phyloP scores from a whole-genome alignment of 2,329 filamentous ascomycete species.

The Pseudocercospora crystallina region DNA sequence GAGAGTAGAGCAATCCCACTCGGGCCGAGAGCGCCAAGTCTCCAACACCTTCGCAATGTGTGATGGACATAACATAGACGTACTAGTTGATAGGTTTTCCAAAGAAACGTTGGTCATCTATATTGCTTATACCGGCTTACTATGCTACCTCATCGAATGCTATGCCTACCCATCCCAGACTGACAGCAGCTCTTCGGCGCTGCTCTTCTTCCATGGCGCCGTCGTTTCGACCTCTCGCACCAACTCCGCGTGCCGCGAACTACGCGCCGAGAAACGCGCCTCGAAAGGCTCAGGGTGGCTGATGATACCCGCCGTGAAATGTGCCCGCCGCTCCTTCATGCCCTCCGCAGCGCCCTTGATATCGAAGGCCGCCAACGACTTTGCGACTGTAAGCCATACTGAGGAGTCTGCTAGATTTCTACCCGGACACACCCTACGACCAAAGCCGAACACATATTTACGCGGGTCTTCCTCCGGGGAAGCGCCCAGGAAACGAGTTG shows the following conservation, averaged over 20 bases:
- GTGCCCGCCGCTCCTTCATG: constrained; percentile 6
- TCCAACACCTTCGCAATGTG: too few species aligned
- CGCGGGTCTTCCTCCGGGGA: constrained; percentile 20
- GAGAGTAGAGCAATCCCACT: too few species aligned
- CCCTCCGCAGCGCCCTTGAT: constrained; percentile 9
- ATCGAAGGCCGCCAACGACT: constrained; percentile 10
- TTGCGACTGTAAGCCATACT: constrained; percentile 16
- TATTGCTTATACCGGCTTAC: too few species aligned
- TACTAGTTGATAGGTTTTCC: too few species aligned
- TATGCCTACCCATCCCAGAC: too few species aligned
- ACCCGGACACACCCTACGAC: constrained; percentile 20
- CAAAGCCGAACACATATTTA: constrained; percentile 19
- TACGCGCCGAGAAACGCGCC: constrained; percentile 11
- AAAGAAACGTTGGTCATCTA: too few species aligned
- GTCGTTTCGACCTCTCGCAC: constrained; percentile 9
- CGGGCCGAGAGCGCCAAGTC: too few species aligned
- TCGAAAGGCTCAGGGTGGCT: constrained; percentile 14
- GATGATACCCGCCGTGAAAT: constrained; percentile 15
- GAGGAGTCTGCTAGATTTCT: constrained; percentile 12
- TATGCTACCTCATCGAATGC: too few species aligned
- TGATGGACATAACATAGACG: too few species aligned
- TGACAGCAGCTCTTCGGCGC: constrained; percentile 8
- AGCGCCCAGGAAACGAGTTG: constrained; percentile 25
- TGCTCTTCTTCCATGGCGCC: constrained; percentile 14
- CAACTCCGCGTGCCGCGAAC: constrained; percentile 6